Conservation (phyloP, 208 protist genomes). For the Ichthyophonus hoferi region DNA sequence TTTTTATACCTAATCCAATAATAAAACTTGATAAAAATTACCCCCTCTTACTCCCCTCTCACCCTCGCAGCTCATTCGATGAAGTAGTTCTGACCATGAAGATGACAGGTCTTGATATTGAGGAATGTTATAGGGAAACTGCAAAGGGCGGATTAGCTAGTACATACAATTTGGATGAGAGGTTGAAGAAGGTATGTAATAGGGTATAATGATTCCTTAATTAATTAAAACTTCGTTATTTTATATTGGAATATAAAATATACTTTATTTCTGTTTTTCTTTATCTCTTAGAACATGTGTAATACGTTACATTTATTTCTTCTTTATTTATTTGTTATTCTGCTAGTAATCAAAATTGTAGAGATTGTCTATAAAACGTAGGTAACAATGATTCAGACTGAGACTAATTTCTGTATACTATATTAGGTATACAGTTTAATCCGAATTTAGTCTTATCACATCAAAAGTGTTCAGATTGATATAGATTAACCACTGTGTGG, state of each 20-base stretch:
- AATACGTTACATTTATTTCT: not conserved
- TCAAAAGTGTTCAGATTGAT: too few relatives aligned
- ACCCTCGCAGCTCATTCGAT: not conserved
- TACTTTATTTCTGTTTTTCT: not conserved
- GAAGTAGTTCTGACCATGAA: constrained; percentile 58
- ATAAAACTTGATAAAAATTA: too few relatives aligned
- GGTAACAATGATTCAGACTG: too few relatives aligned
- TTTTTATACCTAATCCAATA: too few relatives aligned
- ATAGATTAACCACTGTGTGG: too few relatives aligned
- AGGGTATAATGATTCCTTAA: not conserved
- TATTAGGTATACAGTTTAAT: too few relatives aligned
- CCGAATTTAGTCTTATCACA: too few relatives aligned
- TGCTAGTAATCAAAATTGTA: not conserved
- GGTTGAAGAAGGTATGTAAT: not conserved
- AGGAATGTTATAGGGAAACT: constrained; percentile 54
- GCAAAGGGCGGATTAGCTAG: constrained; percentile 46
- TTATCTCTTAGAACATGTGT: not conserved
- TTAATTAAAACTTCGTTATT: too few relatives aligned
- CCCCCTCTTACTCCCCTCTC: too few relatives aligned
- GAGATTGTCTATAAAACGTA: not conserved
- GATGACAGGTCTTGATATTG: constrained; percentile 53
- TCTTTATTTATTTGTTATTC: not conserved
- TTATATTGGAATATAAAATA: too few relatives aligned
- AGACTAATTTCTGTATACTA: too few relatives aligned
- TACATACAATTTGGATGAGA: constrained; percentile 51